Conservation (phyloP, 2,329 filamentous ascomycete species). For the Epicoccum nigrum region DNA sequence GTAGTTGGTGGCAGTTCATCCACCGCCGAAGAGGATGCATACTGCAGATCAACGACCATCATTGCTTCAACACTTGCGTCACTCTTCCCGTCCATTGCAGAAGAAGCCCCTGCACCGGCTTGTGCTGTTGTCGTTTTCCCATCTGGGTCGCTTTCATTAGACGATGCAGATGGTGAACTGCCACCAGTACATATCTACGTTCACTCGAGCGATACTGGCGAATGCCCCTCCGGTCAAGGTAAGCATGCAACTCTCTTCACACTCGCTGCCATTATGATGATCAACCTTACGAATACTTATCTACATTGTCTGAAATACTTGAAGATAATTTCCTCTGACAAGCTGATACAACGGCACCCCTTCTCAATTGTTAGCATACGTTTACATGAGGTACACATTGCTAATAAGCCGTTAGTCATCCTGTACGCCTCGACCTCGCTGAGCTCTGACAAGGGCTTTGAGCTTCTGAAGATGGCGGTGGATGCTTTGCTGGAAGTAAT, state of each 20-base stretch:
- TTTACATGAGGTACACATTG: slow-evolving; percentile 15
- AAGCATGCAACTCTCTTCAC: slow-evolving; percentile 58
- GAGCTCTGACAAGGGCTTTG: slow-evolving; percentile 41
- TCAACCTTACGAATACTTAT: slow-evolving; percentile 89
- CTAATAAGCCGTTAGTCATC: slow-evolving; percentile 59
- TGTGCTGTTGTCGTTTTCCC: slow-evolving; percentile 74
- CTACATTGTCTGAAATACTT: slow-evolving; percentile 99
- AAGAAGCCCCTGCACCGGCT: slow-evolving; percentile 77
- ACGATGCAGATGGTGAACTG: slow-evolving; percentile 24
- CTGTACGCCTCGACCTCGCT: slow-evolving; percentile 61
- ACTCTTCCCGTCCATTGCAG: slow-evolving; percentile 73
- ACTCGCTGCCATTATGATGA: slow-evolving; percentile 74
- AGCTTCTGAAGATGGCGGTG: slow-evolving; percentile 51
- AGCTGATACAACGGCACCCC: slow-evolving; percentile 69
- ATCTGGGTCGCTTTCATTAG: slow-evolving; percentile 57
- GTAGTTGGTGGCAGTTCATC: slow-evolving; percentile 55
- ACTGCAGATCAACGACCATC: slow-evolving; percentile 70
- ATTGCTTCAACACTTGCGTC: slow-evolving; percentile 68
- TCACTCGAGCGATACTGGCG: slow-evolving; percentile 89
- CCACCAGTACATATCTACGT: slow-evolving; percentile 67
- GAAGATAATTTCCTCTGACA: slow-evolving; percentile 88
- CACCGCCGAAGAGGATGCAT: slow-evolving; percentile 8
- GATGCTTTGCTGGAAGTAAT: slow-evolving; percentile 51
- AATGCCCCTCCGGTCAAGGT: slow-evolving; percentile 90
- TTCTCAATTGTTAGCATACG: slow-evolving; percentile 3